phyloP scores from a whole-genome alignment of 2,329 filamentous ascomycete species.

The Dothideomycetes sp. region DNA sequence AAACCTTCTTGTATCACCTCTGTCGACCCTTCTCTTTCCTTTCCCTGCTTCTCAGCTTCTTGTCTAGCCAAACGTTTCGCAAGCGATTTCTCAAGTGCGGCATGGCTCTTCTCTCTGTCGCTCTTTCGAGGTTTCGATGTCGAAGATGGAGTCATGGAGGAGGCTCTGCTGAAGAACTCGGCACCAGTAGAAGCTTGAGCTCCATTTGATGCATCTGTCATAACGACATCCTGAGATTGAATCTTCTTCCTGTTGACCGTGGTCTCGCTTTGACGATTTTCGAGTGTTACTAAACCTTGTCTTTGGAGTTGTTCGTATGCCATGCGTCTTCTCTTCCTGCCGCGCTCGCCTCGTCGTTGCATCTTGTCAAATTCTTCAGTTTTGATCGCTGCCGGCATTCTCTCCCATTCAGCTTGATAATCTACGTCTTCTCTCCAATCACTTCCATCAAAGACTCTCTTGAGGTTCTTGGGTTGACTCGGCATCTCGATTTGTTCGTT shows the following conservation, averaged over 20 bases:
- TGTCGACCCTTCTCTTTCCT: neutral
- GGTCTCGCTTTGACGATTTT: neutral
- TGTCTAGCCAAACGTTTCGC: neutral
- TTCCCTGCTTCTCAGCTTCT: neutral
- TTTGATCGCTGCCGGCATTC: conserved; percentile 3
- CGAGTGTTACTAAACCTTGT: neutral
- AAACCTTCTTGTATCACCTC: neutral
- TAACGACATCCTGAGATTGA: neutral
- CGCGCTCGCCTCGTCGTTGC: conserved; percentile 12
- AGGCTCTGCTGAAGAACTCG: conserved; percentile 2
- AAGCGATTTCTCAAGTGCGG: no score
- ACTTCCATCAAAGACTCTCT: conserved; percentile 26
- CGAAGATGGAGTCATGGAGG: neutral
- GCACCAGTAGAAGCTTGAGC: neutral
- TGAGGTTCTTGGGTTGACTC: conserved; percentile 24
- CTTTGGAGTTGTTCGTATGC: conserved; percentile 4
- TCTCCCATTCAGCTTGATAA: conserved; percentile 44
- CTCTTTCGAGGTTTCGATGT: neutral
- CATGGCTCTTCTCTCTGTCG: no score
- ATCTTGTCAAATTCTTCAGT: conserved; percentile 16
- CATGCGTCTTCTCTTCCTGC: conserved; percentile 13
- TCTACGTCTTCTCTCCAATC: conserved; percentile 39
- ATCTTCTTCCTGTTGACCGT: neutral
- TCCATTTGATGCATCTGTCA: neutral
- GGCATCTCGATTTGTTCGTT: conserved; percentile 17